Evolutionary conservation across 176 grass and related monocot genomes (phyloP), one percentile per base, ranked within the genome.

Genomic region (Raddia distichophylla): DNA sequence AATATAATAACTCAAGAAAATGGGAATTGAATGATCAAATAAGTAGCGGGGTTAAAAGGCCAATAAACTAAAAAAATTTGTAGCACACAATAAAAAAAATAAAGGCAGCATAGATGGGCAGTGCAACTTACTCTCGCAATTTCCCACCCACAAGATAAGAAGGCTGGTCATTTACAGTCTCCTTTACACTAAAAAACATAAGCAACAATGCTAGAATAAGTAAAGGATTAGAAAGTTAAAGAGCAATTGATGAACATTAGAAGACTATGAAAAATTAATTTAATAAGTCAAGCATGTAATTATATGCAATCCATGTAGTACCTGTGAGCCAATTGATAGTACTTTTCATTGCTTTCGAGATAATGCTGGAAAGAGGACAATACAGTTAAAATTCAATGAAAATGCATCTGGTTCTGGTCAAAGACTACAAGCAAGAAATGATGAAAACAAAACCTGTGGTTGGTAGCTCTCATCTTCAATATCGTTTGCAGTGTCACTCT

Each of bases 281-380:
- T 55, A 44, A 75, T 48, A 74, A 71, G 3, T 73, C 33, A 77
- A 68, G 46, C 78, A 82, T 18, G 54, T 33, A 71, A 55, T 37
- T 93, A 47, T 69, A 81, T 82, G 51, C 59, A 82, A 46, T 83
- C 48, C 5, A 78, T 22, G 53, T 66, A 54, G 59, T 91, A 99
- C 96, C 96, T 99, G 79, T 99, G 96, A 52, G 96, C 96, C 78
- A 98, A 78, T 67, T 93, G 77, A 82, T 99, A 99, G 81, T 99
- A 99, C 52, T 99, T 99, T 45, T 99, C 96, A 65, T 99, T 99
- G 89, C 96, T 99, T 79, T 99, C 96, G 56, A 99, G 80, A 93
- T 99, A 99, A 89, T 99, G 89, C 96, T 99, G 91, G 40, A 91
- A 75, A 82, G 46, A 91, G 16, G 45, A 81, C 79, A 66, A 84